Conservation (phyloP, 371 early-diverging fungal species). For the Mortierella sp. region DNA sequence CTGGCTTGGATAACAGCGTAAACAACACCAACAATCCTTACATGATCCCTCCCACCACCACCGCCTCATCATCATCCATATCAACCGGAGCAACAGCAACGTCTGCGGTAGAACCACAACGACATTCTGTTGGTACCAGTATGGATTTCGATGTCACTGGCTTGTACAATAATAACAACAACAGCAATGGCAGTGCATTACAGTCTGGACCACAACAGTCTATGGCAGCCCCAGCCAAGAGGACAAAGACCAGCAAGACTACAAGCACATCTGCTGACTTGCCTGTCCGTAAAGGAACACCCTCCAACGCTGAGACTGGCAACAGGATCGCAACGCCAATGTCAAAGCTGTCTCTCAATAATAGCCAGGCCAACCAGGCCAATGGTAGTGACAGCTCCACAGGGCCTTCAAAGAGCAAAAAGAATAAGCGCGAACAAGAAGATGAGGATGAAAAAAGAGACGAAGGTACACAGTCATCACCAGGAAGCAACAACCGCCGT, state of each 20-base stretch:
- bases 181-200: neutral
- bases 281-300: conserved; percentile 10
- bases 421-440: conserved; percentile 15
- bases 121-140: conserved; percentile 8
- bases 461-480: neutral
- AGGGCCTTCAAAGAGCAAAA: conserved; percentile 15
- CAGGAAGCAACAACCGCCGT: neutral
- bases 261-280: neutral
- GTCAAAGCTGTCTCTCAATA: conserved; percentile 37
- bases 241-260: conserved; percentile 41
- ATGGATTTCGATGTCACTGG: conserved; percentile 10
- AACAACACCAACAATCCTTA: neutral
- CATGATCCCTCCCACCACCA: neutral
- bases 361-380: neutral
- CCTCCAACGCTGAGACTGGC: conserved; percentile 6
- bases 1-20: conserved; percentile 8
- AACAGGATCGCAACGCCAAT: conserved; percentile 36
- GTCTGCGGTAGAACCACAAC: neutral
- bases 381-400: neutral
- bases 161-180: neutral
- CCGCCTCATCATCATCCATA: neutral
- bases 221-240: conserved; percentile 22
- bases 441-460: conserved; percentile 10
- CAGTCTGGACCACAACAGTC: conserved; percentile 8
- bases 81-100: neutral